These are phyloP conservation scores for Phytophthora palmivora DNA, from an alignment of 352 stramenopile genomes.

Conservation along the genomic window DNA sequence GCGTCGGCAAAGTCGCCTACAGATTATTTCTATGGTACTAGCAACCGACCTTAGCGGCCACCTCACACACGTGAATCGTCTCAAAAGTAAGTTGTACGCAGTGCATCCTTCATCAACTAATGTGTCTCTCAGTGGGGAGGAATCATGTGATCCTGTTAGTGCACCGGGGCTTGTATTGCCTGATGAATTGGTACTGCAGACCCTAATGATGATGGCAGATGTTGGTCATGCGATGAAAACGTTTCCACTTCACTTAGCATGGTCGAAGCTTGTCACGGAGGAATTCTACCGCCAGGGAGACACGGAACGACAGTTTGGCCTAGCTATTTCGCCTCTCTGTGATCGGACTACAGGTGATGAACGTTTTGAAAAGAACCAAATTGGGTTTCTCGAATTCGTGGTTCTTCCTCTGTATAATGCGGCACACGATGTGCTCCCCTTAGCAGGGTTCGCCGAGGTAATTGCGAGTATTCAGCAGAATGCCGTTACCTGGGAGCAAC, in stretches of 20 bases:
- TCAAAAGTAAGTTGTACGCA: slow-evolving; percentile 79
- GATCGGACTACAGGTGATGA: no score
- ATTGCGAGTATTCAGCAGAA: slow-evolving; percentile 56
- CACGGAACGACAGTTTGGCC: no score
- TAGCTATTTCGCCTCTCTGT: no score
- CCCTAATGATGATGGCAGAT: slow-evolving; percentile 82
- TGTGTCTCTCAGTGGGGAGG: slow-evolving; percentile 26
- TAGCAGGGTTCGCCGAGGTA: slow-evolving; percentile 54
- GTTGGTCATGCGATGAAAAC: slow-evolving; percentile 71
- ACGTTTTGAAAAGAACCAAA: no score
- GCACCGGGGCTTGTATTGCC: slow-evolving; percentile 17
- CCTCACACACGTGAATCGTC: slow-evolving; percentile 73
- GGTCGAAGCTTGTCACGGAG: slow-evolving; percentile 67
- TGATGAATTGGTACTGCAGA: slow-evolving; percentile 69
- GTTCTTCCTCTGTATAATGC: slow-evolving; percentile 70
- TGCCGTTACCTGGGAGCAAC: no score
- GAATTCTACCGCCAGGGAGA: no score
- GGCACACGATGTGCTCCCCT: slow-evolving; percentile 54
- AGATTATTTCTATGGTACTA: slow-evolving; percentile 88
- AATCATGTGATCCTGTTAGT: slow-evolving; percentile 11
- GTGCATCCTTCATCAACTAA: slow-evolving; percentile 43
- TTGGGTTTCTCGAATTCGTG: slow-evolving; percentile 80
- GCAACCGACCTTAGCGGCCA: slow-evolving; percentile 83
- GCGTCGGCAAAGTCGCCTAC: slow-evolving; percentile 58
- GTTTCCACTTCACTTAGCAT: slow-evolving; percentile 62